Base-by-base conservation (phyloP, 2,329 filamentous ascomycete genomes). In the Ophidiomyces ophidiicola region DNA sequence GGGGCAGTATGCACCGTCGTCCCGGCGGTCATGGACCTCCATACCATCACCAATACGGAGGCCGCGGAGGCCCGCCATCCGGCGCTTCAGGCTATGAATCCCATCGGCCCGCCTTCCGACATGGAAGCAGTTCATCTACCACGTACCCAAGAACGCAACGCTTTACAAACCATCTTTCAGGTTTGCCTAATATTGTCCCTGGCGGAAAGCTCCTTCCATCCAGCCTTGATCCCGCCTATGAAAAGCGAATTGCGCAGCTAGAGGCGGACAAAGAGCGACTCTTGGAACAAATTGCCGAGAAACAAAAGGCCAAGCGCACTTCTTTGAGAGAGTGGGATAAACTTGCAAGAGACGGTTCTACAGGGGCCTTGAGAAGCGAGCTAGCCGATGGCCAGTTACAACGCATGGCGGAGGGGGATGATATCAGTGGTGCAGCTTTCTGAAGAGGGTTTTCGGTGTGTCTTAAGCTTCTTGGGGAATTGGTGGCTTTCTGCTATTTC, bases 311-410 rank as follows among this genome's bases (percentile, higher is more conserved):
- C 7, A 68, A 67, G 47, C 55, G 64, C 32, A 51, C 52, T 11
- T 59, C 54, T 1, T 42, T 69, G 36, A 58, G 57, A 38, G 66
- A 69, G 24, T 70, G 67, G 67, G 63, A 68, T 36, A 61, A 55
- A 36, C 44, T 67, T 31, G 62, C 67, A 43, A 53, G 64, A 21
- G 67, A 70, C 49, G 67, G 59, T 41, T 60, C 62, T 19, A 63
- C 65, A 14, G 64, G 63, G 28, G 58, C 60, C 2, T 46, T 47
- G 31, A 67, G 61, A 46, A 68, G 63, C 45, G 66, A 69, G 39
- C 49, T 69, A 36, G 66, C 67, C 2, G 67, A 69, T 44, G 56
- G 60, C 1, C 62, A 67, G 50, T 46, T 69, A 44, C 62, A 67
- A 37, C 52, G 60, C 10, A 62, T 69, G 53, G 58, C 62, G 10